phyloP scores from a whole-genome alignment of 805 yeast genomes.

The Metschnikowia vanudenii region DNA sequence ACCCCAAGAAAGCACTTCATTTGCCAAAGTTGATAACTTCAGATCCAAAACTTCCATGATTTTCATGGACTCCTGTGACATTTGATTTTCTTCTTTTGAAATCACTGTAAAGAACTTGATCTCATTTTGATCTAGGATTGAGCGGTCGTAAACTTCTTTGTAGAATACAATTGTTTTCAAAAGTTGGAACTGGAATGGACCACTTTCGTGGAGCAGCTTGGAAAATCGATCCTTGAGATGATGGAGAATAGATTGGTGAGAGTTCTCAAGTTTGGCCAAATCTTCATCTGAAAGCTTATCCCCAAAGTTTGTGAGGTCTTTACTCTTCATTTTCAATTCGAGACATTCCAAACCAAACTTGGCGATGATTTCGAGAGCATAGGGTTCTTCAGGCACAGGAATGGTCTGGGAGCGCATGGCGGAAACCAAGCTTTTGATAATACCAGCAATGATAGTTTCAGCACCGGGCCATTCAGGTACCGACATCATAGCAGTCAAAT shows the following conservation, averaged over 20 bases:
- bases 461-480: slow-evolving; percentile 65
- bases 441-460: slow-evolving; percentile 26
- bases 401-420: slow-evolving; percentile 3
- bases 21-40: neutral
- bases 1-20: neutral
- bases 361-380: slow-evolving; percentile 10
- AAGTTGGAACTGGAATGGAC: slow-evolving; percentile 9
- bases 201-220: neutral
- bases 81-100: neutral
- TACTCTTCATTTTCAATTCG: slow-evolving; percentile 1
- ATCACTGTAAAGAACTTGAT: neutral
- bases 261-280: neutral
- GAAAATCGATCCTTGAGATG: slow-evolving; percentile 6
- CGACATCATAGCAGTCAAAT: slow-evolving; percentile 48
- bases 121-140: neutral
- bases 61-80: neutral
- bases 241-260: slow-evolving; percentile 2
- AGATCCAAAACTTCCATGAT: slow-evolving; percentile 6
- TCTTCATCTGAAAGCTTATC: neutral
- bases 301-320: neutral
- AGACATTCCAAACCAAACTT: slow-evolving; percentile 8
- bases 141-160: slow-evolving; percentile 1
- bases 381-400: slow-evolving; percentile 11
- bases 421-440: slow-evolving; percentile 1
- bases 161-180: slow-evolving; percentile 7